Conservation (phyloP, 179 eudicot species). For the Vitellaria paradoxa region DNA sequence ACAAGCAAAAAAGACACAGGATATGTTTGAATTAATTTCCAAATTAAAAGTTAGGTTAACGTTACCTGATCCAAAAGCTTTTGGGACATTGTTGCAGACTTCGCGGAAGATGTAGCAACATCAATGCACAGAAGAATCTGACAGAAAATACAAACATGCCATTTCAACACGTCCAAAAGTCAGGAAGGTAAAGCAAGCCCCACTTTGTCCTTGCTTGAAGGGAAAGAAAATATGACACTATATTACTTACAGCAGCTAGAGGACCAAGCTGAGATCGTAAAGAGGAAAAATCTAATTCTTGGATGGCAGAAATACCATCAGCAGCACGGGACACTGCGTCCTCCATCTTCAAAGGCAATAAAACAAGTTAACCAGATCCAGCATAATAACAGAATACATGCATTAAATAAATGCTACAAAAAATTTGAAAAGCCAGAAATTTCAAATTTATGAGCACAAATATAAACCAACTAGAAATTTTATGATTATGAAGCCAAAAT, state of each 20-base stretch:
- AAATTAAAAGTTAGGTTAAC: constrained; percentile 13
- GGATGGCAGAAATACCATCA: constrained; percentile 59
- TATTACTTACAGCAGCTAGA: constrained; percentile 69
- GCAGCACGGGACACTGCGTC: constrained; percentile 90
- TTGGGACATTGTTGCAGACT: constrained; percentile 51
- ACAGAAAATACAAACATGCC: constrained; percentile 10
- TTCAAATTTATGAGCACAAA: background rate
- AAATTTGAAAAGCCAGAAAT: background rate
- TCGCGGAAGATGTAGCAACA: constrained; percentile 88
- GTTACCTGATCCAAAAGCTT: constrained; percentile 84
- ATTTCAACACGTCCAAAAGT: constrained; percentile 3
- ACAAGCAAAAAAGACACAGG: background rate
- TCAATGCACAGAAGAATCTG: constrained; percentile 96
- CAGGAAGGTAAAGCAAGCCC: background rate
- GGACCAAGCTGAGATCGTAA: constrained; percentile 86
- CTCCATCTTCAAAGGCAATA: constrained; percentile 52
- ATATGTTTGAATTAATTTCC: background rate
- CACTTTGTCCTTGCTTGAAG: background rate
- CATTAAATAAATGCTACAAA: background rate
- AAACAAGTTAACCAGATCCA: background rate
- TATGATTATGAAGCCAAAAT: background rate
- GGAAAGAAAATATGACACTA: background rate
- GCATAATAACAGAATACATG: background rate
- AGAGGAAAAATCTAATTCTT: constrained; percentile 79
- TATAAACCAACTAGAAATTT: background rate